Evolutionary conservation across 352 stramenopile species (phyloP).

Genomic region (Aphanomyces invadans): DNA sequence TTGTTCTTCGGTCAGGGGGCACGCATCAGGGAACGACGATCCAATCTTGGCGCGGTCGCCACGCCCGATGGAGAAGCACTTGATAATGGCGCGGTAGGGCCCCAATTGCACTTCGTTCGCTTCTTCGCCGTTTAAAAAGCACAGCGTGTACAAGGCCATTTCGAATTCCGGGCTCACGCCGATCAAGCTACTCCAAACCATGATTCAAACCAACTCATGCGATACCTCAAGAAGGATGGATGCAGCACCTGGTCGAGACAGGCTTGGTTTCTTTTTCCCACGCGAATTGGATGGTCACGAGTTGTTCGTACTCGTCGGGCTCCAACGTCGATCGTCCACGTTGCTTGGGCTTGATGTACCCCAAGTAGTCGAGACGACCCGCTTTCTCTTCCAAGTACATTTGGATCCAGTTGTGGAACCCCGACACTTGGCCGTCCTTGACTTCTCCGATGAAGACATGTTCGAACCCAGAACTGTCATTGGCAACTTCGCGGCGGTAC

Average conservation of each 20-base stretch:
- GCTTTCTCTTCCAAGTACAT: constrained; percentile 94
- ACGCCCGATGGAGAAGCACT: constrained; percentile 79
- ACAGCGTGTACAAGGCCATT: constrained; percentile 94
- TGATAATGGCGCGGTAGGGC: constrained; percentile 83
- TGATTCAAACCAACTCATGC: too few relatives aligned
- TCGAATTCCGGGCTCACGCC: constrained; percentile 94
- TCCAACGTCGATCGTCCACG: constrained; percentile 57
- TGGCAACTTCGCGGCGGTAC: constrained; percentile 81
- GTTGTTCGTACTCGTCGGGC: constrained; percentile 81
- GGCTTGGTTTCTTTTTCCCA: constrained; percentile 86
- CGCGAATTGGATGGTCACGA: constrained; percentile 92
- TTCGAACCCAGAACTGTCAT: constrained; percentile 93
- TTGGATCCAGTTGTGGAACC: constrained; percentile 97
- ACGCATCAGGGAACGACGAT: constrained; percentile 66
- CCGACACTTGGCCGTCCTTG: constrained; percentile 85
- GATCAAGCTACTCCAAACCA: constrained; percentile 61
- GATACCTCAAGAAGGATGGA: too few relatives aligned
- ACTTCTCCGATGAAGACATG: constrained; percentile 96
- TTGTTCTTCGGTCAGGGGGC: constrained; percentile 60
- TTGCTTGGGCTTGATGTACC: constrained; percentile 87
- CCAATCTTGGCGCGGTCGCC: constrained; percentile 72
- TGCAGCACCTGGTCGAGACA: constrained; percentile 88
- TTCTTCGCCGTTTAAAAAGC: constrained; percentile 87
- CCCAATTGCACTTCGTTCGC: constrained; percentile 81
- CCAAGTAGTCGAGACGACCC: constrained; percentile 89